phyloP scores from a whole-genome alignment of 1,139 yeast genomes.

The Yamadazyma dendronema region DNA sequence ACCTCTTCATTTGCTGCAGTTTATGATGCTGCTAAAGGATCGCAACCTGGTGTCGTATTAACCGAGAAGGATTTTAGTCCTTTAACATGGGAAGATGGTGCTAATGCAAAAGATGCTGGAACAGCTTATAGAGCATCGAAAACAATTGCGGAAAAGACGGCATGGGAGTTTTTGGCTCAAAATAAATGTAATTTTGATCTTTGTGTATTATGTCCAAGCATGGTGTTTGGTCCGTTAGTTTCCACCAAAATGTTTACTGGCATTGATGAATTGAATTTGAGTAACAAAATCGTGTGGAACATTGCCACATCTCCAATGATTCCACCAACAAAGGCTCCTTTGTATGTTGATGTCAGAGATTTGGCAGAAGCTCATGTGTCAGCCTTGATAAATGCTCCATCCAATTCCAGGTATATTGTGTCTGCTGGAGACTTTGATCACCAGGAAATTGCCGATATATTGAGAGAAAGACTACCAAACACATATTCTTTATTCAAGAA shows the following conservation, averaged over 20 bases:
- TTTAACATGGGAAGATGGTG: constrained; percentile 33
- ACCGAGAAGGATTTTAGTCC: constrained; percentile 40
- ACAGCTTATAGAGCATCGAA: constrained; percentile 34
- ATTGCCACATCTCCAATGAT: constrained; percentile 20
- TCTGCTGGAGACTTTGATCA: constrained; percentile 27
- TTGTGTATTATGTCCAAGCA: constrained; percentile 29
- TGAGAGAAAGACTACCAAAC: constrained; percentile 13
- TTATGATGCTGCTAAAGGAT: constrained; percentile 13
- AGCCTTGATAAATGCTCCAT: constrained; percentile 23
- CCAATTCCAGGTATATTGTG: constrained; percentile 29
- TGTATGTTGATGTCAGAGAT: constrained; percentile 39
- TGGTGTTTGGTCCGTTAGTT: constrained; percentile 40
- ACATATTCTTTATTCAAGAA: constrained; percentile 2
- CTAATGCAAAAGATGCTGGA: constrained; percentile 21
- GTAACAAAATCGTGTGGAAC: constrained; percentile 20
- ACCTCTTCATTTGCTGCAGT: constrained; percentile 28
- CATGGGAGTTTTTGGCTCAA: constrained; percentile 48
- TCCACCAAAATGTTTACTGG: constrained; percentile 17
- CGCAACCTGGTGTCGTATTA: constrained; percentile 12
- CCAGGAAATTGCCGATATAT: constrained; percentile 25
- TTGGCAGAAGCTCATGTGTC: constrained; percentile 36
- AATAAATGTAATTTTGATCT: constrained; percentile 24
- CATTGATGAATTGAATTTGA: constrained; percentile 22
- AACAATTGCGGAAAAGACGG: constrained; percentile 36
- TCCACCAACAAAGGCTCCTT: constrained; percentile 22